A percentile compares a stretch with the other conserved stretches of the same genome.
Evolutionary conservation across 345 rosid species (phyloP).

Genomic region (Raphanus sativus): DNA sequence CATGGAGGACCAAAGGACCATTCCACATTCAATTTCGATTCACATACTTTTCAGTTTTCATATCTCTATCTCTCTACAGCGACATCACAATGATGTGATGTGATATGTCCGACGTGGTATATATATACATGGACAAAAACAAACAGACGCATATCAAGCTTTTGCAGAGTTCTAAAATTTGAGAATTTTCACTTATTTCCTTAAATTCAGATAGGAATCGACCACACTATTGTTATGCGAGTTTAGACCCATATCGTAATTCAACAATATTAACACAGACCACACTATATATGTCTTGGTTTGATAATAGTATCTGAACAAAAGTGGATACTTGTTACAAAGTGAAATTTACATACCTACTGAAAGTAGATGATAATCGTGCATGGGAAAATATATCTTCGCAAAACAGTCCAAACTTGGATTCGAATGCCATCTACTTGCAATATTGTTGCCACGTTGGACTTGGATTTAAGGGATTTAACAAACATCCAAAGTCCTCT

Average conservation of each 20-base stretch:
- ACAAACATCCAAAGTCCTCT: slow-evolving; percentile 20
- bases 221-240: not conserved
- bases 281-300: not conserved
- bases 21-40: slow-evolving; percentile 28
- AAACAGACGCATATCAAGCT: not conserved
- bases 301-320: not conserved
- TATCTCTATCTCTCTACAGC: not conserved
- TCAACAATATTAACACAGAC: not conserved
- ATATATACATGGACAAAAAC: not conserved
- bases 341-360: not conserved
- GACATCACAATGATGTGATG: slow-evolving; percentile 3
- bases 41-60: not conserved
- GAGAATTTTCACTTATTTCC: not conserved
- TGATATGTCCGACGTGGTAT: slow-evolving; percentile 29
- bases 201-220: not conserved
- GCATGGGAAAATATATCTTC: not conserved
- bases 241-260: not conserved
- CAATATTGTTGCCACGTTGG: not conserved
- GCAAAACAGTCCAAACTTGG: slow-evolving; percentile 10
- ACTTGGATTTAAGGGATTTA: slow-evolving; percentile 18
- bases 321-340: not conserved
- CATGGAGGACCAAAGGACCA: slow-evolving; percentile 27
- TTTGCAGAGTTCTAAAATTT: not conserved
- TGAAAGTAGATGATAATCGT: not conserved
- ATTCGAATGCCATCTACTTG: slow-evolving; percentile 21